These are phyloP conservation scores for Malassezia globosa DNA, from an alignment of 1,284 basidiomycete genomes.

Conservation along the genomic window DNA sequence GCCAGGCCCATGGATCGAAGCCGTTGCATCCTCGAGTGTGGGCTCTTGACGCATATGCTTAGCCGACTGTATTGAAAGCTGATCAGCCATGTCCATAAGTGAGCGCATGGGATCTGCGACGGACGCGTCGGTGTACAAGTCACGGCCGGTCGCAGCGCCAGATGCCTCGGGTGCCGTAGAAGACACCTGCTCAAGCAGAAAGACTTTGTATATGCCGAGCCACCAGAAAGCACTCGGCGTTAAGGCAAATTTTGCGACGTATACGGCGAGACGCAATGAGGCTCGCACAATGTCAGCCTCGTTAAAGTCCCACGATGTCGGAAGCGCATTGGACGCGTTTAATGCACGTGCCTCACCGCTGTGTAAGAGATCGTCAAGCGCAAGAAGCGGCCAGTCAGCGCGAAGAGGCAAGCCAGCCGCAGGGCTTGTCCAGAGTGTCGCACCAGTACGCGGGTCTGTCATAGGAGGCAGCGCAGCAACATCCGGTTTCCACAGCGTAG, in stretches of 20 bases:
- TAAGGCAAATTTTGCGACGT: constrained; percentile 30
- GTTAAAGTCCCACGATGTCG: constrained; percentile 63
- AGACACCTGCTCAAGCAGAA: constrained; percentile 61
- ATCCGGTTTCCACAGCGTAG: not conserved
- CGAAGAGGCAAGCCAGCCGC: constrained; percentile 57
- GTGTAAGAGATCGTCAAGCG: constrained; percentile 66
- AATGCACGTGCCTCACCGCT: constrained; percentile 32
- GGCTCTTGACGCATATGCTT: constrained; percentile 19
- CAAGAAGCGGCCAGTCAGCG: constrained; percentile 61
- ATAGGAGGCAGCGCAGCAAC: not conserved
- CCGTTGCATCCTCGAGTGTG: constrained; percentile 25
- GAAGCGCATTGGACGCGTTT: constrained; percentile 60
- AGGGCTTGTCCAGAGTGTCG: constrained; percentile 48
- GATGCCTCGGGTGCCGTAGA: constrained; percentile 17
- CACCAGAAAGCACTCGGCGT: constrained; percentile 51
- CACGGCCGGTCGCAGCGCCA: constrained; percentile 46
- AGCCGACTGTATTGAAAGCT: too few species aligned
- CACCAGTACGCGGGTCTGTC: constrained; percentile 30
- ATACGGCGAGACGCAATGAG: constrained; percentile 55
- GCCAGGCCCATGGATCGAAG: constrained; percentile 17
- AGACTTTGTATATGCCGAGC: constrained; percentile 79
- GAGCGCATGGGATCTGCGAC: constrained; percentile 51
- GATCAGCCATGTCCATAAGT: constrained; percentile 18
- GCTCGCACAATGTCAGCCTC: constrained; percentile 68
- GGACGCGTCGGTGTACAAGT: constrained; percentile 61